A percentile compares a stretch with the other conserved stretches of the same genome.
These are phyloP conservation scores for Incumbomyces lentus DNA, from an alignment of 2,329 filamentous ascomycete genomes.

Conservation along the genomic window DNA sequence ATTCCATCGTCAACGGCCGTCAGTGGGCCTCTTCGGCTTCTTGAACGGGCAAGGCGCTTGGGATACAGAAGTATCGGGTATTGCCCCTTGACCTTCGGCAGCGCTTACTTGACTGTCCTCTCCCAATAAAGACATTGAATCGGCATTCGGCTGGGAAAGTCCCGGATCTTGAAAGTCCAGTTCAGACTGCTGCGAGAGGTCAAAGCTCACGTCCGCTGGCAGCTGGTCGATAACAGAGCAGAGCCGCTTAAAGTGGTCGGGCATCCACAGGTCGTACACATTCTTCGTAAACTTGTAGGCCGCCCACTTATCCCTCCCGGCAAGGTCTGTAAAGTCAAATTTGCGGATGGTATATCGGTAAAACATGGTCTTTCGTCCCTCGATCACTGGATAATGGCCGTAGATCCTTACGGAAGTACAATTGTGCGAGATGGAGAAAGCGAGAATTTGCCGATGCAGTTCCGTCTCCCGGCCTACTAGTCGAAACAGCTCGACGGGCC, in stretches of 20 bases:
- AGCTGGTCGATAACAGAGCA: too few species aligned
- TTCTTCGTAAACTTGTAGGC: slow-evolving; percentile 29
- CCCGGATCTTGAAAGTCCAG: neutral
- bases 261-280: slow-evolving; percentile 27
- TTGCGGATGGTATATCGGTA: slow-evolving; percentile 29
- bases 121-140: neutral
- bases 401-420: slow-evolving; percentile 29
- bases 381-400: slow-evolving; percentile 32
- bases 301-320: slow-evolving; percentile 30
- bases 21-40: too few species aligned
- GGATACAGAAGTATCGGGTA: too few species aligned
- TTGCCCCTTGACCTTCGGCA: too few species aligned
- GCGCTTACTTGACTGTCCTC: neutral
- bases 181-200: neutral
- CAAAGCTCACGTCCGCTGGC: too few species aligned
- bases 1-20: too few species aligned
- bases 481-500: slow-evolving; percentile 23
- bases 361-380: slow-evolving; percentile 25
- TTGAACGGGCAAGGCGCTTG: too few species aligned
- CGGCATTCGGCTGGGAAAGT: neutral
- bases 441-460: slow-evolving; percentile 33
- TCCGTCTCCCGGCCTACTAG: slow-evolving; percentile 23
- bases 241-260: too few species aligned
- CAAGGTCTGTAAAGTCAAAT: slow-evolving; percentile 26
- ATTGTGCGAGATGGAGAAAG: slow-evolving; percentile 36